These are phyloP conservation scores for Schoenoplectus triqueter DNA, from an alignment of 202 grass and related monocot genomes.

Conservation along the genomic window DNA sequence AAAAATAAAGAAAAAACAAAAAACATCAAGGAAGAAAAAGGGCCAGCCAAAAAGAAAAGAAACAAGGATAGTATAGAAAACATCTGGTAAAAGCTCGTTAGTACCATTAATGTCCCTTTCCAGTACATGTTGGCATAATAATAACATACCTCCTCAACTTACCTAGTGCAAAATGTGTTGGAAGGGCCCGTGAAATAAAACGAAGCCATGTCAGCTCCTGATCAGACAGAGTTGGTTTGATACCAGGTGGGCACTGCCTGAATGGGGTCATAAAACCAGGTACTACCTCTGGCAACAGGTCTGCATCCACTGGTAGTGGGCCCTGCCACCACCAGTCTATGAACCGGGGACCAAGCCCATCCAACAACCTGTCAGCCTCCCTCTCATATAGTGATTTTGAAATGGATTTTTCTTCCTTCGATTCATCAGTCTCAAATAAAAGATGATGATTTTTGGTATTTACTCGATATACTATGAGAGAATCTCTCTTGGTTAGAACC, in stretches of 20 bases:
- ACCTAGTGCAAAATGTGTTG: conserved; percentile 94
- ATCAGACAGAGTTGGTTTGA: conserved; percentile 58
- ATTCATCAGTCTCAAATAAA: conserved; percentile 14
- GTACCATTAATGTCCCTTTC: conserved; percentile 15
- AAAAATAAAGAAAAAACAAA: background rate
- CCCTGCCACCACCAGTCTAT: conserved; percentile 96
- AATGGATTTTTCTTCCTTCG: conserved; percentile 41
- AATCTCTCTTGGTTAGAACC: conserved; percentile 66
- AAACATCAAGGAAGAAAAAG: conserved; percentile 2
- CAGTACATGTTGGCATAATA: background rate
- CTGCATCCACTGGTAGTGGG: conserved; percentile 89
- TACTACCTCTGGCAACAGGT: conserved; percentile 72
- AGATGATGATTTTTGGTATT: conserved; percentile 18
- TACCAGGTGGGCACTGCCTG: conserved; percentile 66
- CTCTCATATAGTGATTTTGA: conserved; percentile 77
- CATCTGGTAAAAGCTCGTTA: background rate
- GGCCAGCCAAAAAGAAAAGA: background rate
- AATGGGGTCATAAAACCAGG: conserved; percentile 62
- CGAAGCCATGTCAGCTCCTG: conserved; percentile 76
- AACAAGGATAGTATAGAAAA: background rate
- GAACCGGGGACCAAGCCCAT: conserved; percentile 81
- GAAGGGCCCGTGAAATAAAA: conserved; percentile 68
- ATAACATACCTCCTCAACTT: conserved; percentile 29
- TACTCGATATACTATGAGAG: conserved; percentile 60
- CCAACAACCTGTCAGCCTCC: conserved; percentile 71